phyloP scores from a whole-genome alignment of 306 rosid genomes.

The Psophocarpus tetragonolobus region DNA sequence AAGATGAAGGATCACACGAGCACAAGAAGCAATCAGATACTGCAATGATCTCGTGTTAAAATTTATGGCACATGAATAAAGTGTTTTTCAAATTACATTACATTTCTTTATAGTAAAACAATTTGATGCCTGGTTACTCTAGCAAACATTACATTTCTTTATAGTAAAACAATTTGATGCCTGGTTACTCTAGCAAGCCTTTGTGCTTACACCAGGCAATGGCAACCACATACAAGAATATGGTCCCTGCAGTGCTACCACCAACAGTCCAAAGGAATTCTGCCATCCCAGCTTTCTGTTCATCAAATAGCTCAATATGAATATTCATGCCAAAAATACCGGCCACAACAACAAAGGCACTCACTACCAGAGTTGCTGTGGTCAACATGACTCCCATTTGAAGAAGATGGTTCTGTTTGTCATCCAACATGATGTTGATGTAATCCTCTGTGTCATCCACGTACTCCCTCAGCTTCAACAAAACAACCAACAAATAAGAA shows the following conservation, averaged over 20 bases:
- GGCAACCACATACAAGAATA: conserved; percentile 76
- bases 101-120: conserved; percentile 2
- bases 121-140: conserved; percentile 47
- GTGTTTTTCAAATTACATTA: neutral
- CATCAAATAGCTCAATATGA: conserved; percentile 61
- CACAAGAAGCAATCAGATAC: neutral
- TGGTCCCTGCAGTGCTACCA: conserved; percentile 67
- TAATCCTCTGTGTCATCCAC: conserved; percentile 98
- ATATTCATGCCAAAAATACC: conserved; percentile 94
- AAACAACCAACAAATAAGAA: conserved; percentile 8
- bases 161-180: neutral
- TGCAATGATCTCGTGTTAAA: neutral
- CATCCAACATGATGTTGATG: conserved; percentile 98
- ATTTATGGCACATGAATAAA: neutral
- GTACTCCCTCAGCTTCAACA: conserved; percentile 85
- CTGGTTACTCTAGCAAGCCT: conserved; percentile 71
- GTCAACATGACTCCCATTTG: conserved; percentile 99
- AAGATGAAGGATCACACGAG: conserved; percentile 11
- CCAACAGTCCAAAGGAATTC: conserved; percentile 87
- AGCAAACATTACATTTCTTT: conserved; percentile 50
- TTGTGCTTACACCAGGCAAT: conserved; percentile 94
- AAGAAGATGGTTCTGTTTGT: conserved; percentile 95
- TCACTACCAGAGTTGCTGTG: conserved; percentile 87
- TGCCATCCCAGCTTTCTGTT: conserved; percentile 34
- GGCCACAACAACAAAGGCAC: conserved; percentile 90